Conservation (phyloP, 352 stramenopile species). For the Globisporangium carolinianum region DNA sequence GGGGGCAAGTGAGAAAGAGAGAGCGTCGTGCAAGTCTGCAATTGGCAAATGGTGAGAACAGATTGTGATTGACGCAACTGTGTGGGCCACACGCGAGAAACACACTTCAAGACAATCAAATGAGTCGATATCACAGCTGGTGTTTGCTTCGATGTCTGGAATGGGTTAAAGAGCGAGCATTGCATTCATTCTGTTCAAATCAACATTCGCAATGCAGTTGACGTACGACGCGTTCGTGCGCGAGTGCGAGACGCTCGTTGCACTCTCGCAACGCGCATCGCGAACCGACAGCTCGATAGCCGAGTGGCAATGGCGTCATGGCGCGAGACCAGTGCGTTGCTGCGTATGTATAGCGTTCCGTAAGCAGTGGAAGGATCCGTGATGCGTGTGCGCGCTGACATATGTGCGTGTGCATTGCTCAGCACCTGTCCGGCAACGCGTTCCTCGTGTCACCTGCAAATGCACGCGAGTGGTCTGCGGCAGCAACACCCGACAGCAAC, state of each 20-base stretch:
- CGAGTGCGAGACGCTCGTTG: constrained; percentile 38
- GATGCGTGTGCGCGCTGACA: not conserved
- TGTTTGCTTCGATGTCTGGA: no score
- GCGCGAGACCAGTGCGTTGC: constrained; percentile 31
- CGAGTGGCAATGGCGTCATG: constrained; percentile 57
- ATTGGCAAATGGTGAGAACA: no score
- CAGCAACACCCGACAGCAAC: constrained; percentile 7
- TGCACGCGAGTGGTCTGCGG: constrained; percentile 1
- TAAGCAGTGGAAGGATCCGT: no score
- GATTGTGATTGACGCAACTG: no score
- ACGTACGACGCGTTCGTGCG: constrained; percentile 42
- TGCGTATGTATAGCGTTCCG: not conserved
- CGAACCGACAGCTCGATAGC: constrained; percentile 6
- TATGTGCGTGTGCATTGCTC: not conserved
- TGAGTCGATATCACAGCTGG: not conserved
- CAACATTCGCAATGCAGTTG: constrained; percentile 12
- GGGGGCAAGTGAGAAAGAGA: not conserved
- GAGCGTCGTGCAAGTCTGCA: not conserved
- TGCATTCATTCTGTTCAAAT: no score
- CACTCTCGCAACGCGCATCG: constrained; percentile 24
- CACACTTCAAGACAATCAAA: constrained; percentile 2
- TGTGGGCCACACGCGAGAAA: constrained; percentile 4
- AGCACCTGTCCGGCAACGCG: constrained; percentile 57
- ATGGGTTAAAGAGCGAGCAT: no score
- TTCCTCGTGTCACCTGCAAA: constrained; percentile 64